Percentiles rank a stretch among this genome's conserved stretches.
These are phyloP conservation scores for Phytophthora gonapodyides DNA, from an alignment of 352 stramenopile genomes.

Conservation along the genomic window DNA sequence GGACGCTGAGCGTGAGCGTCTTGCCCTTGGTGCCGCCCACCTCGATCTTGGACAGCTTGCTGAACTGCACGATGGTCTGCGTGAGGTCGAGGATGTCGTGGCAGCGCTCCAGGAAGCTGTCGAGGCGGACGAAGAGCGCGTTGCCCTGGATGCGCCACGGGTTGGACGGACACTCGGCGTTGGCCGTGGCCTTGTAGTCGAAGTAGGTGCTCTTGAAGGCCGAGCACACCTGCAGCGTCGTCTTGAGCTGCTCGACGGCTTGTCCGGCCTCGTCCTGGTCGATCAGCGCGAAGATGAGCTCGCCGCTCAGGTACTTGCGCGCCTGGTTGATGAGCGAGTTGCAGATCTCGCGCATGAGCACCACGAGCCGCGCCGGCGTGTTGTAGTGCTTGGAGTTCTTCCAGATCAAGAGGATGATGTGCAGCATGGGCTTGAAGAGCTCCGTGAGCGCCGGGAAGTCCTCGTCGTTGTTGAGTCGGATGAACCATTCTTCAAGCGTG, in stretches of 20 bases:
- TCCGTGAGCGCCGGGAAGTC: conserved; percentile 93
- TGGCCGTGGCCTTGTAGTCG: conserved; percentile 97
- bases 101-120: conserved; percentile 97
- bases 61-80: conserved; percentile 98
- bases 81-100: conserved; percentile 98
- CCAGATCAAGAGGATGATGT: conserved; percentile 99
- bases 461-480: conserved; percentile 94
- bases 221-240: conserved; percentile 92
- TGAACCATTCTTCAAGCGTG: conserved; percentile 97
- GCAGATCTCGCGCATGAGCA: conserved; percentile 98
- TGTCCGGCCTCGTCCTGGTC: conserved; percentile 95
- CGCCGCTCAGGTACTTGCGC: conserved; percentile 92
- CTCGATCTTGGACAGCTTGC: conserved; percentile 97
- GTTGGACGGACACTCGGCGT: conserved; percentile 97
- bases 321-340: conserved; percentile 97
- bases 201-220: conserved; percentile 99
- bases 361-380: conserved; percentile 94
- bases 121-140: conserved; percentile 96
- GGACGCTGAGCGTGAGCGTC: conserved; percentile 92
- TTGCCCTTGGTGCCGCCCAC: conserved; percentile 98
- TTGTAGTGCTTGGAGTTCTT: conserved; percentile 99
- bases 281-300: conserved; percentile 97
- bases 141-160: conserved; percentile 98
- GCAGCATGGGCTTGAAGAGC: conserved; percentile 98
- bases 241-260: conserved; percentile 96